These are phyloP conservation scores for Gossypium mustelinum DNA, from an alignment of 345 rosid species.

Conservation along the genomic window DNA sequence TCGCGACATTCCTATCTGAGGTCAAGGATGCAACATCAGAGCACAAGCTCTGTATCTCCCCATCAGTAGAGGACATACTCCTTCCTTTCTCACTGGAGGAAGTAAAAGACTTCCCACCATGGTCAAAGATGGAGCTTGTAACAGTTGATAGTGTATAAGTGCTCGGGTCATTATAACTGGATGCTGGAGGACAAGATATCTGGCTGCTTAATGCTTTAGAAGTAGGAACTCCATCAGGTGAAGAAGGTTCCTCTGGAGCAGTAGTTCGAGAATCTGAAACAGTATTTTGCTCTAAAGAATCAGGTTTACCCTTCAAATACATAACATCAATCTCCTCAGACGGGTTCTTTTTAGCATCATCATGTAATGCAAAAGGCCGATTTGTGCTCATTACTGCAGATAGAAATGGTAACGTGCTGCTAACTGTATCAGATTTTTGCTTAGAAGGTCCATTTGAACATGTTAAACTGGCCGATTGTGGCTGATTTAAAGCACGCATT, in stretches of 20 bases:
- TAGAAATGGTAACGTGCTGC: slow-evolving; percentile 31
- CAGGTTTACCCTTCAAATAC: slow-evolving; percentile 30
- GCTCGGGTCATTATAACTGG: slow-evolving; percentile 27
- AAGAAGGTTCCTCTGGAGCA: slow-evolving; percentile 29
- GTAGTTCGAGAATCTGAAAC: slow-evolving; percentile 25
- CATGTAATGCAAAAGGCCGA: slow-evolving; percentile 31
- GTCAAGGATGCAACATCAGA: slow-evolving; percentile 35
- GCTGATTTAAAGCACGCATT: slow-evolving; percentile 49
- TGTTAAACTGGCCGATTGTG: slow-evolving; percentile 26
- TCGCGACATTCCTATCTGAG: slow-evolving; percentile 27
- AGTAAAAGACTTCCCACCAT: slow-evolving; percentile 11
- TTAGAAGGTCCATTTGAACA: slow-evolving; percentile 52
- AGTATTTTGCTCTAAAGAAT: slow-evolving; percentile 27
- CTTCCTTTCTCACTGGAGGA: slow-evolving; percentile 21
- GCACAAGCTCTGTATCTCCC: slow-evolving; percentile 27
- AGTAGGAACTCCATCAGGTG: slow-evolving; percentile 29
- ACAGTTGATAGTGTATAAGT: slow-evolving; percentile 19
- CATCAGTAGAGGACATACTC: slow-evolving; percentile 14
- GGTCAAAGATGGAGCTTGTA: slow-evolving; percentile 24
- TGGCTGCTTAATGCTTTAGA: slow-evolving; percentile 22
- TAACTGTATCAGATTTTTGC: slow-evolving; percentile 39
- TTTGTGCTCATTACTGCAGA: slow-evolving; percentile 42
- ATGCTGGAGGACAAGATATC: slow-evolving; percentile 25
- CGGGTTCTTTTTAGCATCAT: slow-evolving; percentile 32
- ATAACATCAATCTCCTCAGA: slow-evolving; percentile 29